Evolutionary conservation across 257 asterid genomes (phyloP).

Genomic region (Buddleja alternifolia): DNA sequence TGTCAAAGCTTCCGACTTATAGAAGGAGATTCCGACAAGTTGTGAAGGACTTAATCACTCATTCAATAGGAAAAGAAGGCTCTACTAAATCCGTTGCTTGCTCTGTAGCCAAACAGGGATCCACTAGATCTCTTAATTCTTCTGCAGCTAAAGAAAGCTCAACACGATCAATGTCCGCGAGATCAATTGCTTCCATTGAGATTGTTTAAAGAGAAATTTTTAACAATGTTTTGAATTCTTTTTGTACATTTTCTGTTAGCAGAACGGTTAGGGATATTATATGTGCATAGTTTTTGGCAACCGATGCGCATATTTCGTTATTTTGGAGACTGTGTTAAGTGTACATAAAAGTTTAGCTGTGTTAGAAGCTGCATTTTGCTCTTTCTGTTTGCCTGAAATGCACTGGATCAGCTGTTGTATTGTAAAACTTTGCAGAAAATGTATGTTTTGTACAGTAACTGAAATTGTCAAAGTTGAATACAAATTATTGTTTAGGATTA

Average conservation of each 20-base stretch:
- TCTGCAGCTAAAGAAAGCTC: slow-evolving; percentile 41
- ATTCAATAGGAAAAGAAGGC: slow-evolving; percentile 48
- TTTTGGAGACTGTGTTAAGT: not conserved
- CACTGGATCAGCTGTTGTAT: not conserved
- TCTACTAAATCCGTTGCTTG: slow-evolving; percentile 32
- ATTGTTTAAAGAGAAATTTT: slow-evolving; percentile 47
- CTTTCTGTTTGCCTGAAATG: not conserved
- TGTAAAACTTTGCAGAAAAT: not conserved
- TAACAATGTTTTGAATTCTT: not conserved
- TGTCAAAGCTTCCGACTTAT: slow-evolving; percentile 77
- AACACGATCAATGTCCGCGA: slow-evolving; percentile 40
- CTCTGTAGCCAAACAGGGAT: slow-evolving; percentile 45
- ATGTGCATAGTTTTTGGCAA: slow-evolving; percentile 18
- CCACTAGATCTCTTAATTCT: slow-evolving; percentile 41
- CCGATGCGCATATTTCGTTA: not conserved
- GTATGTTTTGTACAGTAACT: not conserved
- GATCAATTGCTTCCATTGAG: slow-evolving; percentile 54
- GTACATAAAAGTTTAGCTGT: not conserved
- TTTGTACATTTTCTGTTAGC: slow-evolving; percentile 10
- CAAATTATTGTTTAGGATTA: not conserved
- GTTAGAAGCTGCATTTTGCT: not conserved
- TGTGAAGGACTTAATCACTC: slow-evolving; percentile 59
- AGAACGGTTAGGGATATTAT: not conserved
- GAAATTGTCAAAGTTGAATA: not conserved
- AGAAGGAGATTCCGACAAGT: slow-evolving; percentile 78